These are phyloP conservation scores for Neonectria faginata DNA, from an alignment of 2,329 filamentous ascomycete genomes.

Conservation along the genomic window DNA sequence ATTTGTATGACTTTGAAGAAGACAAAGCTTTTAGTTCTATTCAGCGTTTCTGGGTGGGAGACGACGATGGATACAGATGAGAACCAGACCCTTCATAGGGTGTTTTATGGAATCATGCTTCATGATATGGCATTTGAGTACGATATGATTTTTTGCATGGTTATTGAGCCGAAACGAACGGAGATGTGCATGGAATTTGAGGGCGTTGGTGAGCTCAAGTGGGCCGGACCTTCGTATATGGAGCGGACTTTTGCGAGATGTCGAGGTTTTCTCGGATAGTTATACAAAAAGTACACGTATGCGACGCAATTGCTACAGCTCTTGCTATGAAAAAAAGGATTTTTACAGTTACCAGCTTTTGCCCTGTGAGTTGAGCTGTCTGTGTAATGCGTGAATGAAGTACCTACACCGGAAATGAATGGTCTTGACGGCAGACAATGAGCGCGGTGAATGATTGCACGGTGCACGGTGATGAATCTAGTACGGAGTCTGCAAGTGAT, in stretches of 20 bases:
- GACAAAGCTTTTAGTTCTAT: slow-evolving; percentile 47
- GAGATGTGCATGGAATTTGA: slow-evolving; percentile 43
- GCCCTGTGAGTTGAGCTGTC: slow-evolving; percentile 4
- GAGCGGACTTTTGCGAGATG: slow-evolving; percentile 41
- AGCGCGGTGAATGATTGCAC: neutral
- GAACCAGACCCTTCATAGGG: slow-evolving; percentile 40
- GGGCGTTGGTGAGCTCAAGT: slow-evolving; percentile 49
- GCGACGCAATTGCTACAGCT: slow-evolving; percentile 43
- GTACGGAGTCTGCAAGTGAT: neutral
- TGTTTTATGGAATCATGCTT: slow-evolving; percentile 48
- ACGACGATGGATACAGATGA: slow-evolving; percentile 42
- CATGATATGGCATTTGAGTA: slow-evolving; percentile 47
- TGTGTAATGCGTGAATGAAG: neutral
- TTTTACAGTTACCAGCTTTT: slow-evolving; percentile 27
- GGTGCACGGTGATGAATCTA: neutral
- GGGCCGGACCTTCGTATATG: slow-evolving; percentile 44
- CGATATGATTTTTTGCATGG: slow-evolving; percentile 44
- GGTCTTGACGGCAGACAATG: too few species aligned
- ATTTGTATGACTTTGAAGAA: slow-evolving; percentile 58
- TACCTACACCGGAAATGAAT: neutral
- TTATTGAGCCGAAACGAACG: slow-evolving; percentile 40
- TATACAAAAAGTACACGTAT: slow-evolving; percentile 43
- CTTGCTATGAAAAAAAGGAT: slow-evolving; percentile 40
- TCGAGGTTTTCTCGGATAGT: slow-evolving; percentile 42
- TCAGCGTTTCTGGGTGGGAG: slow-evolving; percentile 43